Percentiles rank a stretch among this genome's conserved stretches.
These are phyloP conservation scores for Phytophthora capsici DNA, from an alignment of 352 stramenopile species.

Conservation along the genomic window DNA sequence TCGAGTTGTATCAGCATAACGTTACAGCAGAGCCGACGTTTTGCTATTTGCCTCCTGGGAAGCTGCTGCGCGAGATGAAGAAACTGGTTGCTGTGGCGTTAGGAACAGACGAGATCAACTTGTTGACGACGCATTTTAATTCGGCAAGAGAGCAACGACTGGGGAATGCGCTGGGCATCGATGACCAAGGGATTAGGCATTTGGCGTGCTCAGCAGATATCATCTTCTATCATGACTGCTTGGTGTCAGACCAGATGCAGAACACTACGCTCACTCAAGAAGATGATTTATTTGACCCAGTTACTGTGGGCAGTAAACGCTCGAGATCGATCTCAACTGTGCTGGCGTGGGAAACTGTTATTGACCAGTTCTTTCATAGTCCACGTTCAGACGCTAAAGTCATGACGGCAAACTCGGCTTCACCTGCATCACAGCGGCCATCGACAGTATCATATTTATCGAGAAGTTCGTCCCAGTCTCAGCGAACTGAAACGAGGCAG, in stretches of 20 bases:
- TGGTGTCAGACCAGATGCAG: conserved; percentile 42
- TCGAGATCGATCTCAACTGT: conserved; percentile 26
- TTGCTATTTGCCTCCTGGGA: conserved; percentile 39
- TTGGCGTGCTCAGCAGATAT: conserved; percentile 63
- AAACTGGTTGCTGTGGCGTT: conserved; percentile 49
- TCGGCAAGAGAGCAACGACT: conserved; percentile 35
- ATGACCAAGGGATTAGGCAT: conserved; percentile 50
- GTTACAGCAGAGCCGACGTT: conserved; percentile 35
- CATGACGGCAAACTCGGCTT: conserved; percentile 23
- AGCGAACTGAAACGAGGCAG: conserved; percentile 38
- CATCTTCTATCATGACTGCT: conserved; percentile 59
- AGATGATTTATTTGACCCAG: conserved; percentile 23
- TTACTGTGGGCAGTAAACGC: conserved; percentile 36
- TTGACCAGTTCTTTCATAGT: conserved; percentile 48
- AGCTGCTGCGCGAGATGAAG: conserved; percentile 51
- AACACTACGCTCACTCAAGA: conserved; percentile 14
- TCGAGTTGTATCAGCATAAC: conserved; percentile 64
- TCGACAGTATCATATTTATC: conserved; percentile 38
- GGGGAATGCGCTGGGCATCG: conserved; percentile 43
- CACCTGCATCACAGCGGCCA: conserved; percentile 27
- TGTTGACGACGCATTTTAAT: conserved; percentile 48
- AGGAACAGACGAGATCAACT: conserved; percentile 50
- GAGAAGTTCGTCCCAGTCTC: conserved; percentile 24
- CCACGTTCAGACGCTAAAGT: conserved; percentile 34
- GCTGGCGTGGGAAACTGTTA: conserved; percentile 54